Percentiles rank a stretch among this genome's conserved stretches.
These are phyloP conservation scores for Naganishia sp. DNA, from an alignment of 1,284 basidiomycete species.

Conservation along the genomic window DNA sequence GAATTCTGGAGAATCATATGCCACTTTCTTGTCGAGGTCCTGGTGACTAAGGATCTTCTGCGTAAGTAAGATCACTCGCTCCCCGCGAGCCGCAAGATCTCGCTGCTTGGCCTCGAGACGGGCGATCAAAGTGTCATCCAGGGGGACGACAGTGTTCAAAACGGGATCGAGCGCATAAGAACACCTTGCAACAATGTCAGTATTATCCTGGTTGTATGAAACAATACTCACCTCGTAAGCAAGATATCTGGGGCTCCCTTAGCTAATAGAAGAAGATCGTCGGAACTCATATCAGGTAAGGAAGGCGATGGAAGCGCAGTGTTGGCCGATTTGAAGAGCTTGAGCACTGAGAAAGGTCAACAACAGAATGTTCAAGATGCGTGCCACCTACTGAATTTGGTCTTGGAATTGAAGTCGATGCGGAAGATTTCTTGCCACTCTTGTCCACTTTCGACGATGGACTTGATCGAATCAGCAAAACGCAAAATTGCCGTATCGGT, in stretches of 20 bases:
- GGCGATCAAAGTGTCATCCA: constrained; percentile 45
- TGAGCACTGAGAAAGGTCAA: constrained; percentile 54
- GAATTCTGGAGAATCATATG: constrained; percentile 53
- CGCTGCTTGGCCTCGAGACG: constrained; percentile 56
- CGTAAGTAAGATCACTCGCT: constrained; percentile 62
- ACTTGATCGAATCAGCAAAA: constrained; percentile 59
- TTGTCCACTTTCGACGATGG: constrained; percentile 44
- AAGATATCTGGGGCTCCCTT: constrained; percentile 67
- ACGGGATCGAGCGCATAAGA: constrained; percentile 51
- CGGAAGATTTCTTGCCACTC: constrained; percentile 54
- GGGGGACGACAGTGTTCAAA: constrained; percentile 51
- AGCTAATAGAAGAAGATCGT: constrained; percentile 55
- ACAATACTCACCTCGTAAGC: constrained; percentile 50
- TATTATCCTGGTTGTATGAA: not conserved
- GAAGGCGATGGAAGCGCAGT: not conserved
- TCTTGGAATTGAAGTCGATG: constrained; percentile 64
- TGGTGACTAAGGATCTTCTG: constrained; percentile 45
- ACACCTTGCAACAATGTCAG: constrained; percentile 45
- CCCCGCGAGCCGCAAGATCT: constrained; percentile 62
- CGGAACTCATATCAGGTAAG: constrained; percentile 26
- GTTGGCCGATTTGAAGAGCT: constrained; percentile 38
- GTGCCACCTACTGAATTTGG: constrained; percentile 59
- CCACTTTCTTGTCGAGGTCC: constrained; percentile 34
- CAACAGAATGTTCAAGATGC: not conserved
- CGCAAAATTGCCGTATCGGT: constrained; percentile 66